Conservation (phyloP, 163 green algal genomes). For the Chlamydomonas reinhardtii region DNA sequence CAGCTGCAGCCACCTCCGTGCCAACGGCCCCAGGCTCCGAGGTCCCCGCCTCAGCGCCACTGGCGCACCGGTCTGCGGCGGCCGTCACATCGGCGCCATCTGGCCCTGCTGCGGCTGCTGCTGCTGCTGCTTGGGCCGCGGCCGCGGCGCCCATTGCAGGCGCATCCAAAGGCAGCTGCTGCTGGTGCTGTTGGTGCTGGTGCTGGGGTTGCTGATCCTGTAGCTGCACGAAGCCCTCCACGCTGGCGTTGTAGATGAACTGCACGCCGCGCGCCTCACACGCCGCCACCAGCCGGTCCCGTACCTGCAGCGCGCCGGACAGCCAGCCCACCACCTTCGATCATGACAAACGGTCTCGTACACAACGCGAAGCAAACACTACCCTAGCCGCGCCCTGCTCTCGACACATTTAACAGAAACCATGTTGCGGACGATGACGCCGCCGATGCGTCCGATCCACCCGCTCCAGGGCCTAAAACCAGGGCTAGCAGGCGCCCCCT, state of each 20-base stretch:
- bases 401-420: too few relatives aligned
- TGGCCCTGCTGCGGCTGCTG: neutral
- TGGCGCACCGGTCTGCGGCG: neutral
- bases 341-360: too few relatives aligned
- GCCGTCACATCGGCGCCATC: neutral
- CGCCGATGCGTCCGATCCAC: too few relatives aligned
- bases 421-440: too few relatives aligned
- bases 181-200: slow-evolving; percentile 4
- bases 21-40: neutral
- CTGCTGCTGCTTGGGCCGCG: neutral
- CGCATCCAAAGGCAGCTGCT: too few relatives aligned
- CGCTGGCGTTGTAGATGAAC: slow-evolving; percentile 66
- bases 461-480: too few relatives aligned
- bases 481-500: too few relatives aligned
- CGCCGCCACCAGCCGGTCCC: slow-evolving; percentile 78
- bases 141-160: neutral
- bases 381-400: too few relatives aligned
- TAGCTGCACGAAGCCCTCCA: slow-evolving; percentile 59
- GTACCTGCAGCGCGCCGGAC: slow-evolving; percentile 66
- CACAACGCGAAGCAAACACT: too few relatives aligned
- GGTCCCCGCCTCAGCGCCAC: neutral
- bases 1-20: neutral
- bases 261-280: slow-evolving; percentile 70
- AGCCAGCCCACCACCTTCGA: too few relatives aligned
- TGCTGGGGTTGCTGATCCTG: neutral